Conservation (phyloP, 495 filamentous ascomycete genomes). For the Penicillium antarcticum region DNA sequence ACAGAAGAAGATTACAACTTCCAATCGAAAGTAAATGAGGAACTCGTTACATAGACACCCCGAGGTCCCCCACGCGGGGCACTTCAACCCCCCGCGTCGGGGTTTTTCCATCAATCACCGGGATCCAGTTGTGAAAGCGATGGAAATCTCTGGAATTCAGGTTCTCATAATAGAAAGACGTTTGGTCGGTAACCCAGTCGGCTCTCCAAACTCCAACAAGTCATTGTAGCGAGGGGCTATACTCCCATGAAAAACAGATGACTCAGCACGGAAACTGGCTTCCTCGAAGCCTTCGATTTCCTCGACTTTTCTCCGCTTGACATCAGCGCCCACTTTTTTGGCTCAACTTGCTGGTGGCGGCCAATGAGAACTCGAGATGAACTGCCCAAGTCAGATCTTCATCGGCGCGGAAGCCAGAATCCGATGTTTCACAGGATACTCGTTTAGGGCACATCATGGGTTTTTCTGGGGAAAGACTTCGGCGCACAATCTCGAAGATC, state of each 20-base stretch:
- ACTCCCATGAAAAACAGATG: too few relatives aligned
- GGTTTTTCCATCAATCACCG: conserved; percentile 28
- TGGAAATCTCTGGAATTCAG: not conserved
- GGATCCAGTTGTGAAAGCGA: too few relatives aligned
- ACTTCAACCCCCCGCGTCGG: conserved; percentile 5
- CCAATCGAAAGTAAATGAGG: not conserved
- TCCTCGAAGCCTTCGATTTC: conserved; percentile 12
- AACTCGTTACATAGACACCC: conserved; percentile 6
- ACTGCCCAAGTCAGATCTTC: not conserved
- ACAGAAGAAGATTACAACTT: conserved; percentile 2
- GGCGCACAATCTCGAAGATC: conserved; percentile 5
- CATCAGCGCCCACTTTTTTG: conserved; percentile 14
- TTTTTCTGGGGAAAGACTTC: conserved; percentile 3
- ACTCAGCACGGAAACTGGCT: conserved; percentile 33
- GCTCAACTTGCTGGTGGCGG: not conserved
- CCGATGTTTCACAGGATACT: conserved; percentile 16
- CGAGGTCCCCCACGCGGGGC: conserved; percentile 16
- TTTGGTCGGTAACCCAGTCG: too few relatives aligned
- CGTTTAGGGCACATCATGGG: conserved; percentile 21
- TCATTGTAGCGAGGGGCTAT: too few relatives aligned
- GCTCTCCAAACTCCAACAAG: too few relatives aligned
- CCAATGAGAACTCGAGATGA: not conserved
- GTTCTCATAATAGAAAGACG: too few relatives aligned
- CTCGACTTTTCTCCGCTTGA: conserved; percentile 9
- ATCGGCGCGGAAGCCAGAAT: conserved; percentile 25